Evolutionary conservation across 768 basidiomycete genomes (phyloP).

Genomic region (Atractiella rhizophila): DNA sequence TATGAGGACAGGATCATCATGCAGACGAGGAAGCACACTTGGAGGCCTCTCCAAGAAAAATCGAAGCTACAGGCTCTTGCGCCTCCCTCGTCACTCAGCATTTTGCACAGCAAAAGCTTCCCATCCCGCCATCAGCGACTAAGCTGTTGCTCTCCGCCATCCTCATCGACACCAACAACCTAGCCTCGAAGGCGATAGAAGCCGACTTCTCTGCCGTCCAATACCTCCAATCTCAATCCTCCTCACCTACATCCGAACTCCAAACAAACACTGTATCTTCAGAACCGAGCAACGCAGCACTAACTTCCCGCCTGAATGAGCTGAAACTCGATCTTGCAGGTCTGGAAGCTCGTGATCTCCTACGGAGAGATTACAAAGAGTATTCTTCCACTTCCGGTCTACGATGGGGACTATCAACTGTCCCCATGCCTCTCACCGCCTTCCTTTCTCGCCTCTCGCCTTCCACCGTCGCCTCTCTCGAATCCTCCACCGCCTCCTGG

Average conservation of each 20-base stretch:
- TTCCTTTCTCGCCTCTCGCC: too few species aligned
- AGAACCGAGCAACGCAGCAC: slow-evolving; percentile 6
- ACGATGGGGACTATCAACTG: slow-evolving; percentile 60
- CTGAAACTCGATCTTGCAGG: slow-evolving; percentile 45
- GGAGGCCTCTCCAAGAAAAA: slow-evolving; percentile 35
- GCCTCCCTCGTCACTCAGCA: slow-evolving; percentile 36
- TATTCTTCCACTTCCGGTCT: too few species aligned
- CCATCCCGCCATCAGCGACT: slow-evolving; percentile 36
- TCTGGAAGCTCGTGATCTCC: slow-evolving; percentile 46
- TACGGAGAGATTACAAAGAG: slow-evolving; percentile 81
- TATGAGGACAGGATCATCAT: too few species aligned
- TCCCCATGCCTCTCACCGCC: slow-evolving; percentile 38
- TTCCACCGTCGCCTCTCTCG: too few species aligned
- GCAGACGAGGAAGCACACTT: slow-evolving; percentile 48
- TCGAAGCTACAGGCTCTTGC: slow-evolving; percentile 48
- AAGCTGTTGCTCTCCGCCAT: slow-evolving; percentile 52
- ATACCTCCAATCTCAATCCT: slow-evolving; percentile 39
- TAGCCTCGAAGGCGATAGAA: slow-evolving; percentile 43
- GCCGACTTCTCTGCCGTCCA: slow-evolving; percentile 39
- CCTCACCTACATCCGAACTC: slow-evolving; percentile 24
- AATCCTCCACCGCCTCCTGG: too few species aligned
- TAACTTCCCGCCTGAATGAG: slow-evolving; percentile 4
- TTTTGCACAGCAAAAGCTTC: too few species aligned
- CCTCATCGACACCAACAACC: slow-evolving; percentile 46
- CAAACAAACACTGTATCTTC: slow-evolving; percentile 14